Evolutionary conservation across 305 asterid genomes (phyloP).

Genomic region (Solanum chacoense): DNA sequence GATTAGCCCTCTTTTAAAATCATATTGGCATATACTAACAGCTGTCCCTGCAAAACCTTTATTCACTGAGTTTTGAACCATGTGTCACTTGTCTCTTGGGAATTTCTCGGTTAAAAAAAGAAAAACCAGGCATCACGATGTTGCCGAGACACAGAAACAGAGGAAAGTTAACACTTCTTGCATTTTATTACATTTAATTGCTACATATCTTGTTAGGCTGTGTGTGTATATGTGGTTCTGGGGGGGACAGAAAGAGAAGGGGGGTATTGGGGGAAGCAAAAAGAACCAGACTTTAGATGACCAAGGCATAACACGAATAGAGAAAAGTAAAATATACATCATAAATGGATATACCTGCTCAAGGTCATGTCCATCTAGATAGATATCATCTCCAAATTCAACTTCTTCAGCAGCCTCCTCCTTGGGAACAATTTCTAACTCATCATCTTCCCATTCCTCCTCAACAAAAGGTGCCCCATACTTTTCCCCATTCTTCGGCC

Average conservation of each 20-base stretch:
- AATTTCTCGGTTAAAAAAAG: background rate
- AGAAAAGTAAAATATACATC: background rate
- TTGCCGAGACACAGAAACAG: background rate
- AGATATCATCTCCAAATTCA: constrained; percentile 52
- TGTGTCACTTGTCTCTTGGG: background rate
- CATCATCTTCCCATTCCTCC: constrained; percentile 93
- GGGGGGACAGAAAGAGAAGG: background rate
- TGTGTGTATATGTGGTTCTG: background rate
- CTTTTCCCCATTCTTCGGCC: constrained; percentile 93
- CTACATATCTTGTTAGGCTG: background rate
- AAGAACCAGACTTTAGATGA: background rate
- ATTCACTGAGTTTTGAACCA: background rate
- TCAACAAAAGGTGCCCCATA: constrained; percentile 95
- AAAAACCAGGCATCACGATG: background rate
- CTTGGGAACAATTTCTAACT: constrained; percentile 25
- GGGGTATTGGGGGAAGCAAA: background rate
- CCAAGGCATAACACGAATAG: background rate
- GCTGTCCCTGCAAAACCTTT: background rate
- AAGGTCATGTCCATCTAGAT: constrained; percentile 61
- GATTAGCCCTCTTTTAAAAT: background rate
- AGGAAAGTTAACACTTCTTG: background rate
- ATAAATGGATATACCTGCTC: constrained; percentile 49
- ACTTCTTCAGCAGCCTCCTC: constrained; percentile 49
- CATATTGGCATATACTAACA: background rate
- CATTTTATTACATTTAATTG: background rate